Evolutionary conservation across 345 rosid genomes (phyloP), one percentile per base, ranked within the genome.

Genomic region (Eucalyptus tenuipes): DNA sequence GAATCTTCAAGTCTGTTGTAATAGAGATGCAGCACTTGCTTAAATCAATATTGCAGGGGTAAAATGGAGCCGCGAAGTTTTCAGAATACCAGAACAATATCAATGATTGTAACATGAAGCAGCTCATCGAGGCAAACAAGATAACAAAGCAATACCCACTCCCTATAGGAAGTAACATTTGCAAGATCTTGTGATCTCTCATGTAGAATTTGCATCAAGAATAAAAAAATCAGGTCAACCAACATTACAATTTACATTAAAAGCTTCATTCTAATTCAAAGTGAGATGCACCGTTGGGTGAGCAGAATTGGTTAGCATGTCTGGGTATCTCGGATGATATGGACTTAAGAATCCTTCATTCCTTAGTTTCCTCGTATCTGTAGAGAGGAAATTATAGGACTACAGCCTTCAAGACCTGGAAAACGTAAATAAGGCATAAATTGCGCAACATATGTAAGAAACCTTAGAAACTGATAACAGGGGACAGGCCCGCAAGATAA

Each of bases 181-280:
- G 99, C 98, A 81, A 98, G 96, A 94, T 97, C 99, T 92, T 97
- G 98, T 87, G 99, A 99, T 93, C 99, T 95, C 99, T 95, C 91
- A 88, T 53, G 88, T 86, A 66, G 55, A 90, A 88, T 90, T 68
- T 59, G 53, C 88, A 66, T 68, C 79, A 47, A 59, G 59, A 49
- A 37, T 29, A 33, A 66, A 71, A 37, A 20, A 10, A 37, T 75
- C 14, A 64, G 75, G 82, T 75, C 82, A 37, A 40, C 82, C 14
- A 7, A 37, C 22, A 33, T 37, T 16, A 68, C 24, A 68, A 33
- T 79, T 25, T 88, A 47, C 53, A 89, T 89, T 84, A 50, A 79
- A 84, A 68, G 64, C 52, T 86, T 18, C 11, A 52, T 49, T 40
- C 53, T 42, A 87, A 84, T 25, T 52, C 75, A 53, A 85, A 84